Conservation (phyloP, 2,329 filamentous ascomycete species). For the Huntiella decipiens region DNA sequence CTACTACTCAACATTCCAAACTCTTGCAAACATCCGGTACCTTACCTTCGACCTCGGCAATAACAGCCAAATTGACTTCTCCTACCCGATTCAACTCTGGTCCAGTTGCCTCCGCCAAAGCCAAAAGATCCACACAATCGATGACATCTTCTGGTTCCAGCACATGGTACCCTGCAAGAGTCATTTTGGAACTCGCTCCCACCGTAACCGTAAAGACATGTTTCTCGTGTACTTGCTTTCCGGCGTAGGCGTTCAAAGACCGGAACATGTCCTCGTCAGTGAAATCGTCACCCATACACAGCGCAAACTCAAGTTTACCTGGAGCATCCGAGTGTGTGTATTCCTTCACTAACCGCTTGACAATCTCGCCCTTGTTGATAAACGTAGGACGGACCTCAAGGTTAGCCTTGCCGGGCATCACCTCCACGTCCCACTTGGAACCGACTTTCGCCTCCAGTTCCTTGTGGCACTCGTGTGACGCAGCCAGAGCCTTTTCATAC, state of each 20-base stretch:
- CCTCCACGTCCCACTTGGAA: constrained; percentile 74
- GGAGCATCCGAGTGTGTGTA: constrained; percentile 38
- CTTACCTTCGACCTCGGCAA: constrained; percentile 34
- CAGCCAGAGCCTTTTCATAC: constrained; percentile 63
- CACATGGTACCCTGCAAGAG: constrained; percentile 75
- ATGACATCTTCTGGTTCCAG: constrained; percentile 80
- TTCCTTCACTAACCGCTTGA: constrained; percentile 57
- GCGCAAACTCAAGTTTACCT: constrained; percentile 55
- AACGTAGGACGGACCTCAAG: constrained; percentile 91
- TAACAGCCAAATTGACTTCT: constrained; percentile 36
- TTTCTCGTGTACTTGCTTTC: constrained; percentile 32
- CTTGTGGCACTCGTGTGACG: constrained; percentile 63
- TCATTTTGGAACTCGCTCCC: constrained; percentile 80
- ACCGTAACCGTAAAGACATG: constrained; percentile 83
- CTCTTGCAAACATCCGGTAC: constrained; percentile 20
- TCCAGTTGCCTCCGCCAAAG: constrained; percentile 24
- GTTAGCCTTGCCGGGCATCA: constrained; percentile 94
- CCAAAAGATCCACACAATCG: constrained; percentile 40
- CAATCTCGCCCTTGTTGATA: constrained; percentile 96
- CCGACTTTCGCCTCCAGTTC: constrained; percentile 60
- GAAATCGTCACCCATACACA: constrained; percentile 88
- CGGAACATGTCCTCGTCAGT: constrained; percentile 97
- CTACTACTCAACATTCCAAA: not conserved
- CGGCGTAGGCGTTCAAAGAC: constrained; percentile 43
- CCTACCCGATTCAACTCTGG: constrained; percentile 24